Evolutionary conservation across 345 rosid genomes (phyloP).

Genomic region (Carallia pectinifolia): DNA sequence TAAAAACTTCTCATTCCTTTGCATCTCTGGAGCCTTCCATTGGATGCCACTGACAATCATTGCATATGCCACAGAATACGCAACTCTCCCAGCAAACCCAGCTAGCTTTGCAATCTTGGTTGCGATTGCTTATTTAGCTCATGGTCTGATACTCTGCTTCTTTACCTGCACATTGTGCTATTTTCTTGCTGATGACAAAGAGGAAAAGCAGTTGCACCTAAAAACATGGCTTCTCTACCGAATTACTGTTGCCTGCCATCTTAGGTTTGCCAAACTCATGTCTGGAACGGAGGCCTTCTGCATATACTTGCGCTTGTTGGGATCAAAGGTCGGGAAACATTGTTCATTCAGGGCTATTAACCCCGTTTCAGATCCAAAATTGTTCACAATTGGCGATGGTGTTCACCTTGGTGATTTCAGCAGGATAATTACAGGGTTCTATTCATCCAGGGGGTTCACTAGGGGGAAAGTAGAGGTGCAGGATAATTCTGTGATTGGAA

Average conservation of each 20-base stretch:
- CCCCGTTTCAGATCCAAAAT: slow-evolving; percentile 49
- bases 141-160: slow-evolving; percentile 53
- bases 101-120: slow-evolving; percentile 32
- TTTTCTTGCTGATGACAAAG: slow-evolving; percentile 34
- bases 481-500: slow-evolving; percentile 58
- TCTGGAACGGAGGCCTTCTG: slow-evolving; percentile 68
- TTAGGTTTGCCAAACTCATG: slow-evolving; percentile 56
- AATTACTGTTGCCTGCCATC: slow-evolving; percentile 55
- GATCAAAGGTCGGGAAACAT: slow-evolving; percentile 50
- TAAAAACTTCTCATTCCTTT: slow-evolving; percentile 40
- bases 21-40: slow-evolving; percentile 58
- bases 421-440: slow-evolving; percentile 44
- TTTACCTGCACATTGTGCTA: slow-evolving; percentile 38
- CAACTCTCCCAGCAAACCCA: slow-evolving; percentile 27
- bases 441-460: slow-evolving; percentile 38
- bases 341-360: slow-evolving; percentile 69
- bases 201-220: slow-evolving; percentile 25
- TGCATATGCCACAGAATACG: slow-evolving; percentile 47
- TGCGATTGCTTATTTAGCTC: slow-evolving; percentile 41
- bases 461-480: slow-evolving; percentile 40
- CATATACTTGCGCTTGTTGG: slow-evolving; percentile 49
- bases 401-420: slow-evolving; percentile 73
- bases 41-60: slow-evolving; percentile 55
- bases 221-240: slow-evolving; percentile 49
- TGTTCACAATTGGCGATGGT: slow-evolving; percentile 46